Evolutionary conservation across 73 alveolate genomes (phyloP).

Genomic region (Tetrahymena borealis): DNA sequence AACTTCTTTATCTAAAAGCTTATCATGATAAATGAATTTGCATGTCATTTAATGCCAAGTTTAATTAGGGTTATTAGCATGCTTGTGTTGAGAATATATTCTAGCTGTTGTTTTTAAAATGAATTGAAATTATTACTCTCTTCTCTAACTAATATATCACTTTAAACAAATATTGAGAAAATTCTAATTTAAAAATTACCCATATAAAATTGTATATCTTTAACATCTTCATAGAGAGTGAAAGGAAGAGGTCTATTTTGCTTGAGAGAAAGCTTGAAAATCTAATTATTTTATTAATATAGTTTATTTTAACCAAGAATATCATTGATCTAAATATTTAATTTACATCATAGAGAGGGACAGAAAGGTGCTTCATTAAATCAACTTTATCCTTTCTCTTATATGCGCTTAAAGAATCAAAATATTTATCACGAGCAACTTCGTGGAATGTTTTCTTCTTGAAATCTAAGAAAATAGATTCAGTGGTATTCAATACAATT

Average conservation of each 20-base stretch:
- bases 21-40: constrained; percentile 15
- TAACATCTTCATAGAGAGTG: constrained; percentile 18
- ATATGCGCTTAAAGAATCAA: constrained; percentile 22
- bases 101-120: constrained; percentile 5
- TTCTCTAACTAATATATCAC: background rate
- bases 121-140: background rate
- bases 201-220: constrained; percentile 19
- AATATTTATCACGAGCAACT: constrained; percentile 39
- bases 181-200: background rate
- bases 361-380: constrained; percentile 28
- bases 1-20: constrained; percentile 20
- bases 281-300: background rate
- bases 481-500: constrained; percentile 26
- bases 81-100: background rate
- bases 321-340: background rate
- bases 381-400: constrained; percentile 36
- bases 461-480: constrained; percentile 21
- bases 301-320: background rate
- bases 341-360: constrained; percentile 30
- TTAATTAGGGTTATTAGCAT: background rate
- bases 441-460: constrained; percentile 12
- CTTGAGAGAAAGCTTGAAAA: constrained; percentile 8
- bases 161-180: too few species aligned
- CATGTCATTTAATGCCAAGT: constrained; percentile 39
- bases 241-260: constrained; percentile 31